Evolutionary conservation across 2,329 filamentous ascomycete genomes (phyloP).

Genomic region (Botrytis sinoallii): DNA sequence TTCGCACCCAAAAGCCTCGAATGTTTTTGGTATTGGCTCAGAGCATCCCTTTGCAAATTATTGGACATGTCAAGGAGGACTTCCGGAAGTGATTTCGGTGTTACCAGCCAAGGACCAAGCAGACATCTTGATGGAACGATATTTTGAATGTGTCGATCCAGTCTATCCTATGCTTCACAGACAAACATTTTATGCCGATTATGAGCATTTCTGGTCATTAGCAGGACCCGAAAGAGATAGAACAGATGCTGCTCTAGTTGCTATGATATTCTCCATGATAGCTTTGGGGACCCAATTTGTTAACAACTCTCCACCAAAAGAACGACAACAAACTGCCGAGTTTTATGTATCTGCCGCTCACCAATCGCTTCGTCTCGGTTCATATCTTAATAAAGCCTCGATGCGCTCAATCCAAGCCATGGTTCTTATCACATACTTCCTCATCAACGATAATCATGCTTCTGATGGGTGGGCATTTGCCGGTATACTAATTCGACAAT

Average conservation of each 20-base stretch:
- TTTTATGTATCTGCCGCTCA: slow-evolving; percentile 80
- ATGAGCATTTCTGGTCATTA: slow-evolving; percentile 73
- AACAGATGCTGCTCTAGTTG: slow-evolving; percentile 66
- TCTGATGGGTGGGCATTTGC: slow-evolving; percentile 82
- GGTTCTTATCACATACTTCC: slow-evolving; percentile 78
- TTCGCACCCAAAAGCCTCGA: slow-evolving; percentile 66
- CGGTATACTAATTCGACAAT: slow-evolving; percentile 71
- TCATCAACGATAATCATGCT: slow-evolving; percentile 83
- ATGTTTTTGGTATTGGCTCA: slow-evolving; percentile 76
- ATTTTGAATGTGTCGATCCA: slow-evolving; percentile 71
- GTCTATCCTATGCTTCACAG: slow-evolving; percentile 79
- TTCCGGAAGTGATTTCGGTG: slow-evolving; percentile 72
- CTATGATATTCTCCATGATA: slow-evolving; percentile 73
- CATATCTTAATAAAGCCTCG: slow-evolving; percentile 72
- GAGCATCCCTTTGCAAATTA: slow-evolving; percentile 81
- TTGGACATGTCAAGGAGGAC: slow-evolving; percentile 75
- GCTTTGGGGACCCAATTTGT: slow-evolving; percentile 78
- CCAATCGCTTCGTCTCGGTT: slow-evolving; percentile 71
- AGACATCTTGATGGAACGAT: slow-evolving; percentile 62
- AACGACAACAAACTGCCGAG: slow-evolving; percentile 72
- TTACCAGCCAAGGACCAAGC: slow-evolving; percentile 73
- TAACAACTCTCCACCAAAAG: slow-evolving; percentile 48
- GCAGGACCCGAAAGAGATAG: slow-evolving; percentile 53
- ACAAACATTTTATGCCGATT: slow-evolving; percentile 73
- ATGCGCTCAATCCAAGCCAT: slow-evolving; percentile 74